Base-by-base conservation (phyloP, 2,329 filamentous ascomycete genomes). In the Sordariomycetes sp. region DNA sequence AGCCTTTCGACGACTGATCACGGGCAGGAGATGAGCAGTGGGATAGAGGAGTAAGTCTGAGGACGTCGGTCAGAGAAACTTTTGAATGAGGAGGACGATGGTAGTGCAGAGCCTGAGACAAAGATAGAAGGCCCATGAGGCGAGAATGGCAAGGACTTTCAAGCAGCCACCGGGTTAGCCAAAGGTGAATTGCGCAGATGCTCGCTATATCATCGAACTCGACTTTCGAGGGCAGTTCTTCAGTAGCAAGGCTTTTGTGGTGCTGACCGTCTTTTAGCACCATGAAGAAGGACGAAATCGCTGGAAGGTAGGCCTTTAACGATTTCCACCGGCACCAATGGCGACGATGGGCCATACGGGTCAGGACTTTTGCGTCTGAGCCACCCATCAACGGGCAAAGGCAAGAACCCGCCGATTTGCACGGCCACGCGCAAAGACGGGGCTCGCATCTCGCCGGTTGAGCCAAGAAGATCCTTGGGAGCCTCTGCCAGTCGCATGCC, bases 101-200 rank as follows among this genome's bases (percentile, higher is more conserved):
- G 59, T 63, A 46, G 61, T 46, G 61, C 59, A 63, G 55, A 54
- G 46, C 46, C 55, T 60, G 58, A 64, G 61, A 63, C 60, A 63
- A 52, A 50, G 51, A 53, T 49, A 51, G 48, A 54, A 48, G 46
- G 46, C 49, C 50, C 52, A 52, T 54, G 47, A 46, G 47, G 50
- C 47, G 48, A 54, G 56, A 11, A n/a, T n/a, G n/a, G n/a, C n/a
- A n/a, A n/a, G n/a, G n/a, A n/a, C n/a, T n/a, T n/a, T 14, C 10
- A 32, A 32, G 30, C 9, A 31, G 10, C 18, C 30, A 21, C 30
- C 18, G 7, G n/a, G 16, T 20, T 25, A 25, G 28, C 11, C 8
- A 30, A 15, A 8, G 28, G 28, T 30, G 28, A 30, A 30, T 17
- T 17, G 28, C 20, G n/a, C n/a, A n/a, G n/a, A n/a, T n/a, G n/a